Evolutionary conservation across 192 early-diverging fungal species (phyloP), one percentile per base, ranked within the genome.

Genomic region (Coemansia sp.): DNA sequence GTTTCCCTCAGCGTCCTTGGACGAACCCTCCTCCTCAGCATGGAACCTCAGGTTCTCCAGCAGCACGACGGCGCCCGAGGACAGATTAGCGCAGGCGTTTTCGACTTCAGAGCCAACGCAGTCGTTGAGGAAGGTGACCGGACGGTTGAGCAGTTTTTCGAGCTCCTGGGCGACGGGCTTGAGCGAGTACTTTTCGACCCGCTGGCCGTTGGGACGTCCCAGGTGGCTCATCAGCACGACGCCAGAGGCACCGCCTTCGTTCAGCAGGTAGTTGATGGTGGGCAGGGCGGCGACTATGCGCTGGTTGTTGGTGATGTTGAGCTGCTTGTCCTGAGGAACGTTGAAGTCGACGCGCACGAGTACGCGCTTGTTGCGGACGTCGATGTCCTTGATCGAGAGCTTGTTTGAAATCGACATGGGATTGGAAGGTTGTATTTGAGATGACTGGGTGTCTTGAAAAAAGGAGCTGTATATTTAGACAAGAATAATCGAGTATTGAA

Each of bases 31-130:
- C 71, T 98, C 96, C 84, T 96, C 96, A 62, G 93, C 87, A 69
- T 99, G 95, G 91, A 93, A 99, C 51, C 96, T 88, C 62, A 97
- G 81, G 83, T 99, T 99, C 81, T 99, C 96, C 56, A 99, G 76
- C 38, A 99, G 80, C 62, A 99, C 92, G 44, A 99, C 84, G 66
- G 91, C 63, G 53, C 91, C 90, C 64, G 62, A 81, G 13, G 75
- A 67, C 48, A 92, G 84, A 42, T 75, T 78, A 22, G 85, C 81
- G 60, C 89, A 92, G 43, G 84, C 81, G 41, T 83, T 66, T 78
- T 97, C 95, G 39, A 93, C 90, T 53, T 88, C 84, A 38, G 83
- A 59, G 57, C 96, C 96, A 40, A 99, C 95, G 66, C 95, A 99
- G 83, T 99, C 89, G 25, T 85, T 64, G 27, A 97, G 81, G 87